Conservation (phyloP, 306 rosid species). For the Cyclanthera cordifolia region DNA sequence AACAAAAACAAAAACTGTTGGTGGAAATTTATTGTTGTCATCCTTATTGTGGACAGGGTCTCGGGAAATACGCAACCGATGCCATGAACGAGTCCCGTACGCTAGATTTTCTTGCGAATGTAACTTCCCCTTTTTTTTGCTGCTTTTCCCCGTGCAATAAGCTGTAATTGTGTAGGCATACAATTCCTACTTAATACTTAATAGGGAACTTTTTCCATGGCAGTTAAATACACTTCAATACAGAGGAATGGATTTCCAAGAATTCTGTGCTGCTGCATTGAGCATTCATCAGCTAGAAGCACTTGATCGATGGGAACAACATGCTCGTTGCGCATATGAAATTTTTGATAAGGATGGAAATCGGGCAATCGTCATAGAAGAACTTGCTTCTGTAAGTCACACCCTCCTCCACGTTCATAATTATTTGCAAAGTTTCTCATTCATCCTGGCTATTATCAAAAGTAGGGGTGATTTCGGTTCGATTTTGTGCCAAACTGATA, state of each 20-base stretch:
- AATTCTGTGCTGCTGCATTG: slow-evolving; percentile 84
- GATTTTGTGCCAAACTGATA: too few species aligned
- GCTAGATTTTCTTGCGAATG: slow-evolving; percentile 68
- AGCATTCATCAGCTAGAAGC: slow-evolving; percentile 98
- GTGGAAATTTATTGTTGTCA: neutral
- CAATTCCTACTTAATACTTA: neutral
- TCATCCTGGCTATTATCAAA: neutral
- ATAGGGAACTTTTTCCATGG: slow-evolving; percentile 14
- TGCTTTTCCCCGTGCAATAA: neutral
- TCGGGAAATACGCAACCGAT: slow-evolving; percentile 66
- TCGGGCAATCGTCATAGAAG: slow-evolving; percentile 87
- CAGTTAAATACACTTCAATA: slow-evolving; percentile 88
- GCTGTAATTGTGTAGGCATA: neutral
- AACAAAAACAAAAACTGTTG: neutral
- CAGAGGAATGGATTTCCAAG: slow-evolving; percentile 98
- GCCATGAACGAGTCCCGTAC: slow-evolving; percentile 92
- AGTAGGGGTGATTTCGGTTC: too few species aligned
- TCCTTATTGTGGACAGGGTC: slow-evolving; percentile 44
- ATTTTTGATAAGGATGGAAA: slow-evolving; percentile 91
- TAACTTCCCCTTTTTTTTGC: slow-evolving; percentile 18
- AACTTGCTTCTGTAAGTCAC: slow-evolving; percentile 86
- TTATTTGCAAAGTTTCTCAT: neutral
- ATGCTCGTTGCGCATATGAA: slow-evolving; percentile 89
- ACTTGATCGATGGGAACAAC: slow-evolving; percentile 92
- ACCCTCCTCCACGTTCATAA: neutral